phyloP scores from a whole-genome alignment of 2,329 filamentous ascomycete genomes.

The Neonectria hederae region DNA sequence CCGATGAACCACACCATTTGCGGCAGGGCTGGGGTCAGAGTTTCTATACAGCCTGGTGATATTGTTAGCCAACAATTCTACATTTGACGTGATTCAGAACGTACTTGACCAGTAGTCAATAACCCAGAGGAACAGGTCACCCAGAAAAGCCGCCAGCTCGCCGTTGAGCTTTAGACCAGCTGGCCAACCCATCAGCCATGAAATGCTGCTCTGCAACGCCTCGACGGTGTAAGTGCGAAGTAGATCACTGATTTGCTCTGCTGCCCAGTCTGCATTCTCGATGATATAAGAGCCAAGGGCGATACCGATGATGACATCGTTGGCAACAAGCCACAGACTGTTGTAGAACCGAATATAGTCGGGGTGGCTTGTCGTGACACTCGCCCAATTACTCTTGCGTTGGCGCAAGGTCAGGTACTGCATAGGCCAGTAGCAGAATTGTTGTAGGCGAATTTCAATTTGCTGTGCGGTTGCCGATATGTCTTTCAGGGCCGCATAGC shows the following conservation, averaged over 20 bases:
- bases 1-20: conserved; percentile 91
- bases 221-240: conserved; percentile 87
- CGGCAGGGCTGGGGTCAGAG: conserved; percentile 82
- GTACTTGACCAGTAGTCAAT: conserved; percentile 96
- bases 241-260: conserved; percentile 78
- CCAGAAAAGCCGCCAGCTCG: conserved; percentile 91
- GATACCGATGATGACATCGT: conserved; percentile 98
- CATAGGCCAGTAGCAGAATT: conserved; percentile 99
- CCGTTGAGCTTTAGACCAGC: conserved; percentile 95
- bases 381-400: conserved; percentile 92
- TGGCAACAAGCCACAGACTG: conserved; percentile 96
- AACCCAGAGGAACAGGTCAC: conserved; percentile 96
- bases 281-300: conserved; percentile 96
- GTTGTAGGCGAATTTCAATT: conserved; percentile 94
- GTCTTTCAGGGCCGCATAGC: conserved; percentile 88
- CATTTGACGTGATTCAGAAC: conserved; percentile 40
- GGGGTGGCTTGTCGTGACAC: conserved; percentile 92
- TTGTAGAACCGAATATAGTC: conserved; percentile 99
- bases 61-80: conserved; percentile 33
- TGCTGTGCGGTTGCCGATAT: conserved; percentile 97
- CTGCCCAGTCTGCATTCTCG: conserved; percentile 89
- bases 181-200: conserved; percentile 95
- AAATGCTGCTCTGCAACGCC: conserved; percentile 87
- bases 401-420: conserved; percentile 93
- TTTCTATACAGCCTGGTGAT: conserved; percentile 75